Evolutionary conservation across 495 filamentous ascomycete species (phyloP).

Genomic region (Aspergillus conjunctus): DNA sequence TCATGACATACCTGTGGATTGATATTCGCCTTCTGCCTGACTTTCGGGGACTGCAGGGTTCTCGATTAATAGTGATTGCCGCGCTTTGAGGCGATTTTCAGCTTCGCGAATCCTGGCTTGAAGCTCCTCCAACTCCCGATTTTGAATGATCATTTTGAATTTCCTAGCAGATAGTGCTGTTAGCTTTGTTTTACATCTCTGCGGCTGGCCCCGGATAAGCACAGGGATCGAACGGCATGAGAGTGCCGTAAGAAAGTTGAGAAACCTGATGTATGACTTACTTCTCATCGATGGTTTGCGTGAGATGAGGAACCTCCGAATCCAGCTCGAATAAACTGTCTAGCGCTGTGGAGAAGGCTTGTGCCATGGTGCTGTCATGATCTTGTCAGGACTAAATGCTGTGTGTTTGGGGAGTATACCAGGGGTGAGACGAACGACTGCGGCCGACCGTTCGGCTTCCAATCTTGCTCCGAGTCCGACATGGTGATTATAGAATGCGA

Average conservation of each 20-base stretch:
- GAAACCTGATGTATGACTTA: constrained; percentile 44
- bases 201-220: not conserved
- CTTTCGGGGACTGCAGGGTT: constrained; percentile 9
- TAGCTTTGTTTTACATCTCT: constrained; percentile 9
- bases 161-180: constrained; percentile 32
- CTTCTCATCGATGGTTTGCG: constrained; percentile 81
- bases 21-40: constrained; percentile 23
- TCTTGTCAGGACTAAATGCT: constrained; percentile 30
- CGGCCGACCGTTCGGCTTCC: constrained; percentile 75
- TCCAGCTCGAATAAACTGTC: constrained; percentile 89
- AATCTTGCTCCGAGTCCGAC: constrained; percentile 70
- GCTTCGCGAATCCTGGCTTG: constrained; percentile 82
- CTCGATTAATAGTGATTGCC: constrained; percentile 28
- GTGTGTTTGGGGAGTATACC: constrained; percentile 3
- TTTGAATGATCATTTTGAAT: constrained; percentile 77
- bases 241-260: no score
- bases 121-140: constrained; percentile 79
- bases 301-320: constrained; percentile 73
- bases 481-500: constrained; percentile 33
- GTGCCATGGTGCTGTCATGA: constrained; percentile 73
- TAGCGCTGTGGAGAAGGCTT: constrained; percentile 81
- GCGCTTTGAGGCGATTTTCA: constrained; percentile 72
- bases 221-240: no score
- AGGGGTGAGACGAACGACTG: constrained; percentile 68
- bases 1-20: constrained; percentile 27